phyloP scores from a whole-genome alignment of 2,329 filamentous ascomycete genomes.

The Diaporthe australafricana region DNA sequence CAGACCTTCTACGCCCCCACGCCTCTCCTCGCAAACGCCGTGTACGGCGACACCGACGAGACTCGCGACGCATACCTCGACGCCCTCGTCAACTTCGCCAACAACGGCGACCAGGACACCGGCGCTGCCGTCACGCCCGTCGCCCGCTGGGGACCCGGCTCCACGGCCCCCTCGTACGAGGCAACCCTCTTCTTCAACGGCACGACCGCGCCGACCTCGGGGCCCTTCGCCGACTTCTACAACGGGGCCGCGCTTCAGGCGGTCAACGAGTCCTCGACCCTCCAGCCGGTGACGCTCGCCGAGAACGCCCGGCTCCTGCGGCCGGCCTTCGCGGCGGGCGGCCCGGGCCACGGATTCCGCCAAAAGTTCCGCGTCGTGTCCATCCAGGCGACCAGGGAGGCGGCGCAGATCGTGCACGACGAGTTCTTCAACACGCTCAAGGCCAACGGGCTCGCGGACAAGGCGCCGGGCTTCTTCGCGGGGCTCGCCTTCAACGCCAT shows the following conservation, averaged over 20 bases:
- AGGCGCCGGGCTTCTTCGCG: constrained; percentile 7
- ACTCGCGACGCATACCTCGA: constrained; percentile 27
- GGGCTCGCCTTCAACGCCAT: constrained; percentile 19
- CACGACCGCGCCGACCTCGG: constrained; percentile 7
- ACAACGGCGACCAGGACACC: constrained; percentile 28
- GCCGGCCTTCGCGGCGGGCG: not conserved
- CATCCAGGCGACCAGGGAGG: constrained; percentile 14
- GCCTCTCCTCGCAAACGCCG: constrained; percentile 5
- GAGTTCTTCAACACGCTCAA: constrained; percentile 7
- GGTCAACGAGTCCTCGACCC: not conserved
- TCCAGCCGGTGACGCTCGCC: not conserved
- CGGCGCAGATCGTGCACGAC: constrained; percentile 25
- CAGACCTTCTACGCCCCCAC: constrained; percentile 37
- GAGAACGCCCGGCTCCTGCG: not conserved
- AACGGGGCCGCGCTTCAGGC: not conserved
- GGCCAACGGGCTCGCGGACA: not conserved
- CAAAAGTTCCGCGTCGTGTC: constrained; percentile 18
- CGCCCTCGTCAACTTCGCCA: constrained; percentile 27
- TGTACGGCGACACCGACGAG: constrained; percentile 17
- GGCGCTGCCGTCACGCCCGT: constrained; percentile 22
- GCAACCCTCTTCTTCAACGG: constrained; percentile 30
- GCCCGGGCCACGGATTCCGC: not conserved
- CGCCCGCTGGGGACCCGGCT: not conserved
- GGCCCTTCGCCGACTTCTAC: constrained; percentile 24
- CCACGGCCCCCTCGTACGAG: constrained; percentile 1